Percentiles rank a stretch among this genome's conserved stretches.
Conservation (phyloP, 140 eudicot genomes). For the Flaveria floridana region DNA sequence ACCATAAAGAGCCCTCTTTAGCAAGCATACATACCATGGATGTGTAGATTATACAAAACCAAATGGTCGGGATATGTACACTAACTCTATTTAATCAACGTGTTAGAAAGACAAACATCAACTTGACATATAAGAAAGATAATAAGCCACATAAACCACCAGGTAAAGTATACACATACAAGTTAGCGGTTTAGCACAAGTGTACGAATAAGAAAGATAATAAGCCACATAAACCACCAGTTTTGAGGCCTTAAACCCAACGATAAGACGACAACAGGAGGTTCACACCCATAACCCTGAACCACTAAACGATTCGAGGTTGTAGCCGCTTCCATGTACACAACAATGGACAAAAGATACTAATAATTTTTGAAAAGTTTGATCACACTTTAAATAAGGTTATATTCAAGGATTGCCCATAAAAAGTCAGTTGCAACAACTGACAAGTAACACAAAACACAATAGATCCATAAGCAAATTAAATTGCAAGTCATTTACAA, state of each 20-base stretch:
- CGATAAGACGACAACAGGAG: background rate
- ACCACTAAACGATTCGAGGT: background rate
- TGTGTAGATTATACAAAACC: too few species aligned
- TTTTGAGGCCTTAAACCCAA: background rate
- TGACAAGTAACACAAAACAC: constrained; percentile 5
- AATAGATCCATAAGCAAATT: background rate
- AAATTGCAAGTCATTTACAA: constrained; percentile 11
- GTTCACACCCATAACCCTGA: background rate
- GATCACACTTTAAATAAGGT: background rate
- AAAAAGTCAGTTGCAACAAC: background rate
- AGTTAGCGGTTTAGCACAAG: background rate
- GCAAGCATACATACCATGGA: too few species aligned
- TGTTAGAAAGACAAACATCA: background rate
- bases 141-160: too few species aligned
- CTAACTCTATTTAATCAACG: background rate
- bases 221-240: background rate
- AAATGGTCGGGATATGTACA: too few species aligned
- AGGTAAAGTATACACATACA: too few species aligned
- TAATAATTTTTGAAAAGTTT: background rate
- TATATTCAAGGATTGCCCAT: background rate
- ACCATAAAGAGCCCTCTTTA: too few species aligned
- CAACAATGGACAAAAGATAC: background rate
- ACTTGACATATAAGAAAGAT: too few species aligned
- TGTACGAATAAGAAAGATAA: background rate
- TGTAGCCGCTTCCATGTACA: background rate